These are phyloP conservation scores for Sistotremastrum suecicum DNA, from an alignment of 768 basidiomycete genomes.

Conservation along the genomic window DNA sequence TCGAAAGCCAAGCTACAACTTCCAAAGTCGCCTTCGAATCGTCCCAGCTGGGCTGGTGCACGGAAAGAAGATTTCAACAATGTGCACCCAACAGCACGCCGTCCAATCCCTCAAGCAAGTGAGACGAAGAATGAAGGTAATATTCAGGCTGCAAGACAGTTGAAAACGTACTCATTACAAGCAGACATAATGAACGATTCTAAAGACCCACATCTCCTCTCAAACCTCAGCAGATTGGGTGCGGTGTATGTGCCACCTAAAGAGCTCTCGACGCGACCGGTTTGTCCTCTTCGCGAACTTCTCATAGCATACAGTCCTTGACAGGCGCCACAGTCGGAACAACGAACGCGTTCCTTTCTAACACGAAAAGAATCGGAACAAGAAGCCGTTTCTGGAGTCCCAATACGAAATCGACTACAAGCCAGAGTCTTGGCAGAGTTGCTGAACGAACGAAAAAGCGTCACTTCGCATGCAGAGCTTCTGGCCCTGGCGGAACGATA, in stretches of 20 bases:
- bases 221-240: slow-evolving; percentile 50
- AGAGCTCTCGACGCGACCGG: slow-evolving; percentile 33
- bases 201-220: slow-evolving; percentile 57
- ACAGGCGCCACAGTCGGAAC: slow-evolving; percentile 13
- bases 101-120: slow-evolving; percentile 23
- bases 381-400: slow-evolving; percentile 28
- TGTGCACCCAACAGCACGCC: slow-evolving; percentile 7
- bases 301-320: background rate
- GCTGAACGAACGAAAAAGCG: slow-evolving; percentile 47
- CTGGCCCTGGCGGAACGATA: slow-evolving; percentile 38
- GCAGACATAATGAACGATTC: slow-evolving; percentile 50
- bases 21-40: slow-evolving; percentile 28
- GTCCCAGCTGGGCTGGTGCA: slow-evolving; percentile 35
- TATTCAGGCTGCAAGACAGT: background rate
- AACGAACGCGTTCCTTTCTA: slow-evolving; percentile 32
- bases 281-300: background rate
- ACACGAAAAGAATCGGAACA: slow-evolving; percentile 41
- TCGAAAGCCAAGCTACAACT: slow-evolving; percentile 49
- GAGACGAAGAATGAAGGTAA: slow-evolving; percentile 39
- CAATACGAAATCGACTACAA: slow-evolving; percentile 38
- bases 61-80: slow-evolving; percentile 17
- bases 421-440: slow-evolving; percentile 39
- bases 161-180: background rate
- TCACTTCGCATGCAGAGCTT: slow-evolving; percentile 26
- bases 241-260: slow-evolving; percentile 51